phyloP scores from a whole-genome alignment of 805 yeast species.

The Ogataea dorogensis region DNA sequence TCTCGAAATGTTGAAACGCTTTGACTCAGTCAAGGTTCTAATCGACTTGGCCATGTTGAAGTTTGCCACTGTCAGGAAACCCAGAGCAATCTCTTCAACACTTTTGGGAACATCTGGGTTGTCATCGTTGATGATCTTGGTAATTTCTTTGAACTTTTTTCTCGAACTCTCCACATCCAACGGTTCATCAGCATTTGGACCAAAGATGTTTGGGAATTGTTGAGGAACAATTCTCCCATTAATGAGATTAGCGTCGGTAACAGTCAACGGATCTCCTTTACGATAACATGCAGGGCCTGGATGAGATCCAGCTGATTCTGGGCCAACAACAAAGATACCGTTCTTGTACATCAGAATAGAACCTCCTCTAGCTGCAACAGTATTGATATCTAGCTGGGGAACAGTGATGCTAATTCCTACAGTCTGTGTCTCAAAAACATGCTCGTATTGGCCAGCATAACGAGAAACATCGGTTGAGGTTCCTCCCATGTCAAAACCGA shows the following conservation, averaged over 20 bases:
- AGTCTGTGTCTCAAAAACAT: conserved; percentile 32
- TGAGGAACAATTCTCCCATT: conserved; percentile 11
- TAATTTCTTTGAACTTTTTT: conserved; percentile 37
- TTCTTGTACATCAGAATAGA: conserved; percentile 7
- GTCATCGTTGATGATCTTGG: conserved; percentile 49
- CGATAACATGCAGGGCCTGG: conserved; percentile 12
- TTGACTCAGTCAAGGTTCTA: conserved; percentile 74
- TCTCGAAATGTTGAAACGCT: conserved; percentile 59
- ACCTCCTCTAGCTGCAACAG: conserved; percentile 12
- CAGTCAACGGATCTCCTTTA: conserved; percentile 11
- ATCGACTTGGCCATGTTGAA: conserved; percentile 85
- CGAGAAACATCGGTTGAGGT: conserved; percentile 40
- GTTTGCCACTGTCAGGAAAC: conserved; percentile 76
- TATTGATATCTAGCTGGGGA: conserved; percentile 34
- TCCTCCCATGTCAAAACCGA: conserved; percentile 41
- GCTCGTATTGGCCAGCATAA: conserved; percentile 31
- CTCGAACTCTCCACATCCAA: conserved; percentile 6
- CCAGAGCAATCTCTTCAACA: conserved; percentile 68
- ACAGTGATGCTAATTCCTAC: conserved; percentile 37
- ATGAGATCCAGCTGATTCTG: conserved; percentile 11
- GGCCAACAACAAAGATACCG: conserved; percentile 9
- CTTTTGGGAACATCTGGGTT: conserved; percentile 39
- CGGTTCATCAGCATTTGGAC: conserved; percentile 8
- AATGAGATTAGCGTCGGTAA: conserved; percentile 10
- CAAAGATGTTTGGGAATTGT: conserved; percentile 10